These are phyloP conservation scores for Obelidium mucronatum DNA, from an alignment of 192 early-diverging fungal species.

Conservation along the genomic window DNA sequence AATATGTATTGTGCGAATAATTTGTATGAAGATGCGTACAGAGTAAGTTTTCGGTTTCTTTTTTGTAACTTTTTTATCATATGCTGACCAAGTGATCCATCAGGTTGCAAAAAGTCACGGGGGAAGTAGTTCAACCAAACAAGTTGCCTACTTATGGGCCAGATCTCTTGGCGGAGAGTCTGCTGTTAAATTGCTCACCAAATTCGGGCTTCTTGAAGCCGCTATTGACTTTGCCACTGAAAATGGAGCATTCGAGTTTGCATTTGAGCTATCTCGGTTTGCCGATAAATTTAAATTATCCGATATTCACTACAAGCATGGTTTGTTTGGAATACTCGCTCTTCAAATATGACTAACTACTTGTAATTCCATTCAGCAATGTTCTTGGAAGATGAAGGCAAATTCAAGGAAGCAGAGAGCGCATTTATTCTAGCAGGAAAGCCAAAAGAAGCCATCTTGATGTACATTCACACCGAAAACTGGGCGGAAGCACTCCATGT, in stretches of 20 bases:
- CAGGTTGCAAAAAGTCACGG: constrained; percentile 67
- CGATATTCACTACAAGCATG: constrained; percentile 73
- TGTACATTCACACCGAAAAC: constrained; percentile 76
- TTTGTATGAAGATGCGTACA: constrained; percentile 69
- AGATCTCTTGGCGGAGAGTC: constrained; percentile 68
- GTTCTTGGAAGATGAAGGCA: constrained; percentile 66
- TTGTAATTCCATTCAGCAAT: constrained; percentile 30
- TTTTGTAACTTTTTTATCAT: not conserved
- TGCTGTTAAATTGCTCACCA: constrained; percentile 68
- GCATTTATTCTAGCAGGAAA: constrained; percentile 69
- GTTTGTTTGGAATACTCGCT: constrained; percentile 42
- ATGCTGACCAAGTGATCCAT: not conserved
- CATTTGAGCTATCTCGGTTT: constrained; percentile 68
- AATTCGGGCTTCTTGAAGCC: constrained; percentile 66
- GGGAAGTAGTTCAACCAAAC: constrained; percentile 63
- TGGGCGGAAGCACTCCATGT: constrained; percentile 68
- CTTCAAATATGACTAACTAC: not conserved
- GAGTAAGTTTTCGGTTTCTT: constrained; percentile 47
- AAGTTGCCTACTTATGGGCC: constrained; percentile 74
- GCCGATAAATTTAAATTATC: constrained; percentile 67
- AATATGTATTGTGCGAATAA: constrained; percentile 76
- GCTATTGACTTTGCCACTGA: constrained; percentile 73
- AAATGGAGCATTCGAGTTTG: constrained; percentile 73
- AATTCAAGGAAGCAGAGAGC: constrained; percentile 67
- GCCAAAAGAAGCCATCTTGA: constrained; percentile 72